Evolutionary conservation across 768 basidiomycete genomes (phyloP).

Genomic region (Leccinum boreale): DNA sequence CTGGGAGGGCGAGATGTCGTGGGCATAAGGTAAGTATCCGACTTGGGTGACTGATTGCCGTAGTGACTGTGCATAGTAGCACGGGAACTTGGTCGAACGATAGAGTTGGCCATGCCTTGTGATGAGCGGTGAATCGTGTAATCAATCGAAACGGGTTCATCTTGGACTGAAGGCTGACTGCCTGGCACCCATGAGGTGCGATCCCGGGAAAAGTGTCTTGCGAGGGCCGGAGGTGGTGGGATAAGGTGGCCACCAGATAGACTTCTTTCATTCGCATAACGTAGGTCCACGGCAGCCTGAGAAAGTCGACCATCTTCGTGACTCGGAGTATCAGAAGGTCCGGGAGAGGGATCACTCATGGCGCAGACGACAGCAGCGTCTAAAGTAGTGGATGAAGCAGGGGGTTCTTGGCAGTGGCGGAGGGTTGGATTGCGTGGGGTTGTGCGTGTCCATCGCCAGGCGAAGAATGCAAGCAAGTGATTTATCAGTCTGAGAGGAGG

Average conservation of each 20-base stretch:
- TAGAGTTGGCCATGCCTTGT: not conserved
- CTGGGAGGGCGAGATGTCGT: not conserved
- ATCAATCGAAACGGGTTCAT: not conserved
- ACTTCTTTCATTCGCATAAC: not conserved
- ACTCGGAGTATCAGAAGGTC: not conserved
- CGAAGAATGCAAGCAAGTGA: not conserved
- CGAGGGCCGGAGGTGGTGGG: not conserved
- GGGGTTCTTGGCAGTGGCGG: not conserved
- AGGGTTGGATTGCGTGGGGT: not conserved
- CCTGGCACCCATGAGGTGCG: not conserved
- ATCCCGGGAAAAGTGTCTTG: not conserved
- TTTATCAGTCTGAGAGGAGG: not conserved
- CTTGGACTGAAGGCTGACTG: not conserved
- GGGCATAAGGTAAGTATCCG: not conserved
- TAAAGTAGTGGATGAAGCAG: not conserved
- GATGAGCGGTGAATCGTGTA: not conserved
- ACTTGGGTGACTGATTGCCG: not conserved
- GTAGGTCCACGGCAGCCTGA: not conserved
- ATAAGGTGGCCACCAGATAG: not conserved
- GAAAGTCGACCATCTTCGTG: conserved; percentile 7
- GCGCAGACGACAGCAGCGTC: conserved; percentile 3
- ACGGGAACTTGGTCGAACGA: not conserved
- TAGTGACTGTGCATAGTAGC: not conserved
- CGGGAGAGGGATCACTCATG: conserved; percentile 14
- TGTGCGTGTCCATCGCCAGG: not conserved